Percentiles rank a stretch among this genome's conserved stretches.
Conservation (phyloP, 371 early-diverging fungal species). For the Syncephalastrum monosporum region DNA sequence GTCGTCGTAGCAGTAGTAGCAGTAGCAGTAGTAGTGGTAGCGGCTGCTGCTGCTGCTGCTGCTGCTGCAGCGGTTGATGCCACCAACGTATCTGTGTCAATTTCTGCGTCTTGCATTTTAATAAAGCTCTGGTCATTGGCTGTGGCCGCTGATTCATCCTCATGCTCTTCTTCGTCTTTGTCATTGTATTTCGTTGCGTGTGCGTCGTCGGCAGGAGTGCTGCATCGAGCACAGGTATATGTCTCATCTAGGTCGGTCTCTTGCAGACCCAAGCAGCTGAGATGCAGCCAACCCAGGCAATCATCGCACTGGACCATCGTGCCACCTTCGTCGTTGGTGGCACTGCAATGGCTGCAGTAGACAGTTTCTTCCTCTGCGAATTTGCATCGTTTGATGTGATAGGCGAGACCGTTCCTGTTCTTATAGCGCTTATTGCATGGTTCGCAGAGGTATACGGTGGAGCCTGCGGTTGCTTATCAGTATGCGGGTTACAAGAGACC, state of each 20-base stretch:
- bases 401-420: constrained; percentile 37
- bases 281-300: constrained; percentile 47
- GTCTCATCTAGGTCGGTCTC: constrained; percentile 33
- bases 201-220: not conserved
- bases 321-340: constrained; percentile 12
- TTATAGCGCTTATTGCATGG: constrained; percentile 51
- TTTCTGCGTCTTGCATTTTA: no score
- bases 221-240: constrained; percentile 50
- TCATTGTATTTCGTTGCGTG: constrained; percentile 3
- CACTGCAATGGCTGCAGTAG: not conserved
- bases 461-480: no score
- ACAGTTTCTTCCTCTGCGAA: not conserved
- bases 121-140: no score
- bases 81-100: no score
- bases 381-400: constrained; percentile 49
- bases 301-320: constrained; percentile 54
- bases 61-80: no score
- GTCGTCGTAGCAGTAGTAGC: no score
- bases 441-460: constrained; percentile 31
- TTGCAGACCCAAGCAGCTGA: constrained; percentile 42
- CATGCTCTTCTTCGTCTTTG: constrained; percentile 14
- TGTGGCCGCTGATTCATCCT: constrained; percentile 2
- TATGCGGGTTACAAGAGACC: no score
- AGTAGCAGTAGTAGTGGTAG: no score
- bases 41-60: no score